Evolutionary conservation across 139 green algal genomes (phyloP), one percentile per base, ranked within the genome.

Genomic region (Gonium pectorale): DNA sequence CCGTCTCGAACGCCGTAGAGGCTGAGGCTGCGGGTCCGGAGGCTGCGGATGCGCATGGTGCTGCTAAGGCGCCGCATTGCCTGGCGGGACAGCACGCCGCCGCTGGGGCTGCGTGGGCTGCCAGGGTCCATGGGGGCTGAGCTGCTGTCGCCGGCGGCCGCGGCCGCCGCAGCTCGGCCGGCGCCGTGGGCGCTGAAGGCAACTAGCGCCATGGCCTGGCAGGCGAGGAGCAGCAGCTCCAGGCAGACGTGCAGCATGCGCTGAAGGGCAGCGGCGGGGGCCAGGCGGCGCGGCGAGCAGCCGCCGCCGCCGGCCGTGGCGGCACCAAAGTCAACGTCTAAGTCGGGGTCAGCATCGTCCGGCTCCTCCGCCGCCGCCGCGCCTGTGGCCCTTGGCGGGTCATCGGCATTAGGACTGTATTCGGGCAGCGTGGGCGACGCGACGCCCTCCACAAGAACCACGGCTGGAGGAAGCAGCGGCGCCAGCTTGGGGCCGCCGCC

Each of bases 1-100:
- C n/a, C n/a, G n/a, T n/a, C n/a, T n/a, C n/a, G n/a, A n/a, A n/a
- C n/a, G 0, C 74, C 74, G 27, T 66, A 83, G 62, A 83, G 73
- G 77, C 62, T 83, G 54, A 31, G 8, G 77, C 77, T 83, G 33
- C 77, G 60, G 0, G 77, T 73, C 43, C 51, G 63, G 24, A 83
- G 43, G 64, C 46, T 68, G 2, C 79, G 79, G 64, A 85, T 85
- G 35, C 79, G 79, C 33, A 77, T 60, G 79, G 79, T 85, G 64
- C 64, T 78, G 64, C 33, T 68, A 4, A 85, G 63, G 3, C 79
- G 64, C 33, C 79, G 79, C 64, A 85, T 85, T 26, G 63, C 77
- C 63, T 83, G 77, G 26, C 77, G 77, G 0, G 77, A 83, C 41
- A 83, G 41, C 43, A 83, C 41, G 60, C 74, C 40, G 59, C 54